phyloP scores from a whole-genome alignment of 176 grass and related monocot genomes.

The Carex myosuroides region DNA sequence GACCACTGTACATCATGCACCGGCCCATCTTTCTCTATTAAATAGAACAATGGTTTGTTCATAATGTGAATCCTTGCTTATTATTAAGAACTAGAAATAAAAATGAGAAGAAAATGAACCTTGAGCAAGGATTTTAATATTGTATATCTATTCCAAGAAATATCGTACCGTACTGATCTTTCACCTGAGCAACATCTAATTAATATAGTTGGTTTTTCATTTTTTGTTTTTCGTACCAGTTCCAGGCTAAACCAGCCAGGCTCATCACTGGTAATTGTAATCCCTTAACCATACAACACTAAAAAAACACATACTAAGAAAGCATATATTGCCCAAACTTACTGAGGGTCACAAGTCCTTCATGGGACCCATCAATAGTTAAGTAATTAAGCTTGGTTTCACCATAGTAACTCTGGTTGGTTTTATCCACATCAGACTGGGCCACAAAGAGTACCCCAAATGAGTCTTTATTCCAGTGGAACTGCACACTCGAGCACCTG shows the following conservation, averaged over 20 bases:
- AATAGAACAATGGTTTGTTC: background rate
- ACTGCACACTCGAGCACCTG: slow-evolving; percentile 64
- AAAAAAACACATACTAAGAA: background rate
- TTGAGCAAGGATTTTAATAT: background rate
- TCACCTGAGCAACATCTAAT: background rate
- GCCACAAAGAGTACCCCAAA: slow-evolving; percentile 72
- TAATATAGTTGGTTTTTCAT: background rate
- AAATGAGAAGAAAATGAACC: background rate
- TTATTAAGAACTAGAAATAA: background rate
- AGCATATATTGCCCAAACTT: slow-evolving; percentile 21
- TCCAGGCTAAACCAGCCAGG: background rate
- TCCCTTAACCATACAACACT: background rate
- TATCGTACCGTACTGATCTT: background rate
- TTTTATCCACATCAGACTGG: slow-evolving; percentile 94
- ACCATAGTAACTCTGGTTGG: slow-evolving; percentile 97
- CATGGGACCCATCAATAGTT: slow-evolving; percentile 71
- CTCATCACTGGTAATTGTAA: background rate
- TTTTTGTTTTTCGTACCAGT: background rate
- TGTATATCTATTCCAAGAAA: background rate
- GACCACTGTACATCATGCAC: slow-evolving; percentile 96
- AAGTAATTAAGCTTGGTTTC: slow-evolving; percentile 96
- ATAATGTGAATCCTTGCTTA: background rate
- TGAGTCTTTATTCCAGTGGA: slow-evolving; percentile 73
- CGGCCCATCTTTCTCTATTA: slow-evolving; percentile 71
- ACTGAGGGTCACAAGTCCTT: slow-evolving; percentile 90